Percentiles rank a stretch among this genome's conserved stretches.
Conservation (phyloP, 2,329 filamentous ascomycete genomes). For the Shiraia sp. region DNA sequence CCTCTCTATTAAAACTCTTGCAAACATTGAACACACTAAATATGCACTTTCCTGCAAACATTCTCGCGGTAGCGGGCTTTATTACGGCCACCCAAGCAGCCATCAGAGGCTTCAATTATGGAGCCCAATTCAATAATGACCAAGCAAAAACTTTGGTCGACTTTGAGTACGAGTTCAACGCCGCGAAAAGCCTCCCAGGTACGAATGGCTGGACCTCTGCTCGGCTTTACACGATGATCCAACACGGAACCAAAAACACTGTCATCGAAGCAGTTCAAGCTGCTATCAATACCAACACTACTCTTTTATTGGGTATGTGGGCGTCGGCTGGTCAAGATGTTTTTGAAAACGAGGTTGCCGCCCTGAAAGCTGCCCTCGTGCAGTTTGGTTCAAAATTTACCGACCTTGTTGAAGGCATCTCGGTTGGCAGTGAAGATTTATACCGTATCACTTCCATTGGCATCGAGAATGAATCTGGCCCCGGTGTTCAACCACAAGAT, state of each 20-base stretch:
- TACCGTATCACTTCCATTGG: slow-evolving; percentile 67
- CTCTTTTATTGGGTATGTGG: slow-evolving; percentile 83
- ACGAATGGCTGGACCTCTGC: slow-evolving; percentile 65
- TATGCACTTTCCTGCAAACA: slow-evolving; percentile 42
- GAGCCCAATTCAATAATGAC: slow-evolving; percentile 63
- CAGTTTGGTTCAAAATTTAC: slow-evolving; percentile 70
- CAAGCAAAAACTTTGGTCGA: slow-evolving; percentile 63
- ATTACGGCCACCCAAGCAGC: slow-evolving; percentile 46
- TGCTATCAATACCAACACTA: slow-evolving; percentile 78
- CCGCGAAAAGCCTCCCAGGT: slow-evolving; percentile 65
- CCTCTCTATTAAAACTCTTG: slow-evolving; percentile 3
- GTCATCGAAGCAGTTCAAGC: slow-evolving; percentile 75
- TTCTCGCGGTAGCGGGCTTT: slow-evolving; percentile 43
- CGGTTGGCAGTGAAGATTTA: slow-evolving; percentile 80
- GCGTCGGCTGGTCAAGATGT: slow-evolving; percentile 66
- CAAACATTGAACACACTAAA: background rate
- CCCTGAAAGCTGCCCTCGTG: slow-evolving; percentile 69
- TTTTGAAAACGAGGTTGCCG: slow-evolving; percentile 74
- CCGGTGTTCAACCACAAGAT: slow-evolving; percentile 64
- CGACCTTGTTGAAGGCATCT: slow-evolving; percentile 76
- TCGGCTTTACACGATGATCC: slow-evolving; percentile 76
- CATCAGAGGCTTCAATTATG: slow-evolving; percentile 72
- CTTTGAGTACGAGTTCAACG: slow-evolving; percentile 72
- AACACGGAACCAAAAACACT: slow-evolving; percentile 66
- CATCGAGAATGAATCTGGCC: slow-evolving; percentile 62